Percentiles rank a stretch among this genome's conserved stretches.
These are phyloP conservation scores for Plasmodium relictum DNA, from an alignment of 169 alveolate genomes.

Conservation along the genomic window DNA sequence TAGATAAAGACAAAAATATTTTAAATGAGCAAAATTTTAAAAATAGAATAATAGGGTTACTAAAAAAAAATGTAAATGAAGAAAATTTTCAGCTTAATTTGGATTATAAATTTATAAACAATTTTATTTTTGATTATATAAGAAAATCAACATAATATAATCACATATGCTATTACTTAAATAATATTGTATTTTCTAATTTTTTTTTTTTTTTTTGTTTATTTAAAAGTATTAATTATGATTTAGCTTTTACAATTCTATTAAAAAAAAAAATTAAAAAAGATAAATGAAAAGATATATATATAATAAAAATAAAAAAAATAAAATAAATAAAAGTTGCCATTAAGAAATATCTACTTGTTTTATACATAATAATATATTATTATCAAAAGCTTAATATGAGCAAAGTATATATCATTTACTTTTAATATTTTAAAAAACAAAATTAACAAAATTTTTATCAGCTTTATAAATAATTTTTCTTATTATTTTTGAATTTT, in stretches of 20 bases:
- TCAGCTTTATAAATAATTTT: constrained; percentile 58
- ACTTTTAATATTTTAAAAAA: constrained; percentile 2
- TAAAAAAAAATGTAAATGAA: constrained; percentile 31
- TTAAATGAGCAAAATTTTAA: constrained; percentile 65
- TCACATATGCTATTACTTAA: too few relatives aligned
- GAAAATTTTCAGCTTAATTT: neutral
- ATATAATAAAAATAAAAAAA: neutral
- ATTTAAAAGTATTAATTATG: too few relatives aligned
- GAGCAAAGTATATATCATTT: neutral
- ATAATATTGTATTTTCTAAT: too few relatives aligned
- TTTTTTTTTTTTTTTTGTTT: too few relatives aligned
- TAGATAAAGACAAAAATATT: constrained; percentile 19
- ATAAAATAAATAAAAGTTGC: neutral
- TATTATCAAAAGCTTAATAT: too few relatives aligned
- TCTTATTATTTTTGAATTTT: constrained; percentile 28
- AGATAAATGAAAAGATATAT: too few relatives aligned
- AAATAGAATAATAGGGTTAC: constrained; percentile 68
- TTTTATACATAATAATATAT: too few relatives aligned
- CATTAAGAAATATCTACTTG: too few relatives aligned
- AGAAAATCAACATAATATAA: constrained; percentile 4
- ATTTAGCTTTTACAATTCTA: too few relatives aligned
- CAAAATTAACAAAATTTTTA: constrained; percentile 60
- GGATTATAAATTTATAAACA: constrained; percentile 46
- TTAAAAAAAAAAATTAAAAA: too few relatives aligned
- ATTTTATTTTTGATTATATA: constrained; percentile 39